A percentile compares a stretch with the other conserved stretches of the same genome.
phyloP scores from a whole-genome alignment of 2,329 filamentous ascomycete genomes.

The Dactylella cylindrospora region DNA sequence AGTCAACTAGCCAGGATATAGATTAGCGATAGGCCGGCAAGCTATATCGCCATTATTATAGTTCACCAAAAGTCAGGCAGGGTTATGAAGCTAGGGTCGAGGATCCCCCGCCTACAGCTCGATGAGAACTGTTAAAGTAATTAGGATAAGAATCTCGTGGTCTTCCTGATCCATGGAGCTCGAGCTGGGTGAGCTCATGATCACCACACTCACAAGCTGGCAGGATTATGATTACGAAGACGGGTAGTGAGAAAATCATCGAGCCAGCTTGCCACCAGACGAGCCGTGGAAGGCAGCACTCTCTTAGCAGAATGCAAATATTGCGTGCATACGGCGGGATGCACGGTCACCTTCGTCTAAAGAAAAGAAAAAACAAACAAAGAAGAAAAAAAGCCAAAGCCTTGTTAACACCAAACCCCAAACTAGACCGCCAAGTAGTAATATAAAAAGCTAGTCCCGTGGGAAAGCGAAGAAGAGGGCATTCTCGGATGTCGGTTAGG shows the following conservation, averaged over 20 bases:
- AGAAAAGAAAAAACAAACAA: conserved; percentile 3
- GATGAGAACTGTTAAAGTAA: background rate
- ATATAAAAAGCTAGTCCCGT: conserved; percentile 7
- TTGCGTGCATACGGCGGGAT: conserved; percentile 4
- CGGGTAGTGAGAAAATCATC: no score
- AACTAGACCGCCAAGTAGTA: background rate
- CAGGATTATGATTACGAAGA: no score
- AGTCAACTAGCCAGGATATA: background rate
- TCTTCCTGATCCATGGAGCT: background rate
- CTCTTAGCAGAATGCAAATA: no score
- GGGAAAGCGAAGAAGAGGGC: conserved; percentile 15
- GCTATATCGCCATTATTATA: background rate
- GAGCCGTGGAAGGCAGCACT: no score
- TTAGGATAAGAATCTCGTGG: background rate
- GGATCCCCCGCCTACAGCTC: no score
- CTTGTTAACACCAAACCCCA: no score
- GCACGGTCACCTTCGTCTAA: conserved; percentile 40
- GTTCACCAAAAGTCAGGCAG: no score
- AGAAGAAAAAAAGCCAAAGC: no score
- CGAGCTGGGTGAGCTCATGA: background rate
- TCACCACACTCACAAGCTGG: background rate
- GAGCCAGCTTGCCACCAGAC: no score
- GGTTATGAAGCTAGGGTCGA: no score
- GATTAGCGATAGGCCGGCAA: background rate
- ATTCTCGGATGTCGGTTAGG: conserved; percentile 30